phyloP scores from a whole-genome alignment of 2,329 filamentous ascomycete species.

The Bipolaris bicolor region DNA sequence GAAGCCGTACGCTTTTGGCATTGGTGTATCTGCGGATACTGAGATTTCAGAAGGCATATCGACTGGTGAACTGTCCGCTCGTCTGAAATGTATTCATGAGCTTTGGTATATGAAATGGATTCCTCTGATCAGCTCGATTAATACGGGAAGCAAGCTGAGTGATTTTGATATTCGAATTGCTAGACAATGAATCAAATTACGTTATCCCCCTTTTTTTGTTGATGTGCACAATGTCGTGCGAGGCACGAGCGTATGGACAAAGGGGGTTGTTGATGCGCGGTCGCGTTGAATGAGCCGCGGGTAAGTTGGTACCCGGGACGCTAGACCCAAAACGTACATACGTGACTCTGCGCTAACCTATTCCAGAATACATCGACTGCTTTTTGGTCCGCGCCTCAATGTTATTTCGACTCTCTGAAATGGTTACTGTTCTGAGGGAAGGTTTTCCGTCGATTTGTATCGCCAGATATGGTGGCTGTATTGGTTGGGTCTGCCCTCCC shows the following conservation, averaged over 20 bases:
- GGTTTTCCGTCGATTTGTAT: neutral
- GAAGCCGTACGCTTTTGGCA: constrained; percentile 43
- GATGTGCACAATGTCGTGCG: neutral
- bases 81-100: neutral
- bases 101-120: neutral
- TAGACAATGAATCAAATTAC: neutral
- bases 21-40: constrained; percentile 25
- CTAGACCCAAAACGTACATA: neutral
- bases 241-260: neutral
- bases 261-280: neutral
- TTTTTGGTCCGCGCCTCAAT: neutral
- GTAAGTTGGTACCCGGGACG: neutral
- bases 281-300: constrained; percentile 1
- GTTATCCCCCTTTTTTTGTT: neutral
- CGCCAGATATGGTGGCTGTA: neutral
- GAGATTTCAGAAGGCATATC: constrained; percentile 28
- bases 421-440: neutral
- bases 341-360: neutral
- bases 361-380: neutral
- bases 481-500: neutral
- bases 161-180: neutral
- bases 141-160: neutral
- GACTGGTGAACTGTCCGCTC: neutral
- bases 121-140: neutral
- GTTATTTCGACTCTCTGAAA: neutral